phyloP scores from a whole-genome alignment of 1,139 yeast species.

The Scheffersomyces segobiensis region DNA sequence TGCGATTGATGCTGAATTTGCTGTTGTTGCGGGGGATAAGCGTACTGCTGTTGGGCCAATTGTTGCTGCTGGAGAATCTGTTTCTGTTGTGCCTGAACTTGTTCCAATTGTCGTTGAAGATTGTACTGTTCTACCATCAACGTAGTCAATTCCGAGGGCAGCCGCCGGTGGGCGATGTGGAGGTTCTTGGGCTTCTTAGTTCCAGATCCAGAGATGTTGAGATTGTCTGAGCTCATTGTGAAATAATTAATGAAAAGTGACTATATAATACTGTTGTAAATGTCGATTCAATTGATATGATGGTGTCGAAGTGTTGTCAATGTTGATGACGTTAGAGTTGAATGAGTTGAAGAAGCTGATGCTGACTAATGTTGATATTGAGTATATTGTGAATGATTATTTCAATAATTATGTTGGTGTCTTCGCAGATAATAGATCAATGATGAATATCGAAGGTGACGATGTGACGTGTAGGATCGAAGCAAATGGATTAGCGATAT shows the following conservation, averaged over 20 bases:
- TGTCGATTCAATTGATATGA: neutral
- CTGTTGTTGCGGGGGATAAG: conserved; percentile 17
- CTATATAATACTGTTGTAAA: neutral
- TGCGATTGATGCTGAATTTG: conserved; percentile 10
- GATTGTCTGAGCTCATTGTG: conserved; percentile 14
- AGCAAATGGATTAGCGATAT: neutral
- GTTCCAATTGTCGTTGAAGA: conserved; percentile 87
- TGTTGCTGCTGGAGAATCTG: conserved; percentile 75
- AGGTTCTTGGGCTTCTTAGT: conserved; percentile 42
- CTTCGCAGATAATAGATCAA: neutral
- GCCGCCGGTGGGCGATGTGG: conserved; percentile 91
- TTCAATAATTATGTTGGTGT: neutral
- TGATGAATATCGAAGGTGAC: neutral
- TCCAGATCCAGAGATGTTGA: conserved; percentile 14
- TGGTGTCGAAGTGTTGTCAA: neutral
- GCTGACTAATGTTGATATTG: neutral
- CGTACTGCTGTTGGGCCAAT: conserved; percentile 25
- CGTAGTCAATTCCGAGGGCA: conserved; percentile 93
- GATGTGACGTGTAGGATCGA: neutral
- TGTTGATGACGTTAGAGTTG: no score
- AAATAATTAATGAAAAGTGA: neutral
- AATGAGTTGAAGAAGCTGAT: neutral
- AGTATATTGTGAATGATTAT: neutral
- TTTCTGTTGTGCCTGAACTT: conserved; percentile 89
- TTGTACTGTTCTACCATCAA: conserved; percentile 93